phyloP scores from a whole-genome alignment of 805 yeast genomes.

The Candida ovalis region DNA sequence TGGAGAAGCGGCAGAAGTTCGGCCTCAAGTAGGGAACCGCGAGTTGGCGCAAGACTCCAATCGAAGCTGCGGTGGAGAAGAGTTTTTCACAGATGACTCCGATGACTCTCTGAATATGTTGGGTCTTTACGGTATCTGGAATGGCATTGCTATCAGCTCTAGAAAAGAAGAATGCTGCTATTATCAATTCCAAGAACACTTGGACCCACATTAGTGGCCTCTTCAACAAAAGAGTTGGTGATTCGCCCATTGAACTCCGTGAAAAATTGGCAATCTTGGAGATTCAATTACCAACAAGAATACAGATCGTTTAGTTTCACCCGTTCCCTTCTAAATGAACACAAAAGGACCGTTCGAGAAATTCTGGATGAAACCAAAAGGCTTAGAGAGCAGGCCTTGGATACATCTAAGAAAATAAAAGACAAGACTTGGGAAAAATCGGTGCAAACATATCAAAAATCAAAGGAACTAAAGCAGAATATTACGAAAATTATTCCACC shows the following conservation, averaged over 20 bases:
- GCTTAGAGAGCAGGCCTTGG: constrained; percentile 16
- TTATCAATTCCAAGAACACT: background rate
- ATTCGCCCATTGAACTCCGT: background rate
- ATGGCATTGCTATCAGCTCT: no score
- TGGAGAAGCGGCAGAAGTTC: background rate
- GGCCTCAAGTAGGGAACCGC: no score
- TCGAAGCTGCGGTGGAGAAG: background rate
- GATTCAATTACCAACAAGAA: background rate
- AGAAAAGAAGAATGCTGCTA: background rate
- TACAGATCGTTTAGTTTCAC: background rate
- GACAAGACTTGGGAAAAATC: constrained; percentile 6
- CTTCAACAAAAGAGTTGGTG: background rate
- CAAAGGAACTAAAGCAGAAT: constrained; percentile 23
- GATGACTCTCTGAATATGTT: background rate
- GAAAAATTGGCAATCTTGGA: background rate
- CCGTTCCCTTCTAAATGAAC: background rate
- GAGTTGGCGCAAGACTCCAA: no score
- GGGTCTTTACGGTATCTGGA: no score
- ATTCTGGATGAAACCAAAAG: constrained; percentile 12
- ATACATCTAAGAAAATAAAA: constrained; percentile 16
- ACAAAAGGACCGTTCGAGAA: background rate
- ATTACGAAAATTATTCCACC: constrained; percentile 30
- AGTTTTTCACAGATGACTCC: background rate
- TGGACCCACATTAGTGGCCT: background rate
- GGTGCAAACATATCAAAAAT: constrained; percentile 5